Percentiles rank a stretch among this genome's conserved stretches.
These are phyloP conservation scores for Striga asiatica DNA, from an alignment of 257 asterid genomes.

Conservation along the genomic window DNA sequence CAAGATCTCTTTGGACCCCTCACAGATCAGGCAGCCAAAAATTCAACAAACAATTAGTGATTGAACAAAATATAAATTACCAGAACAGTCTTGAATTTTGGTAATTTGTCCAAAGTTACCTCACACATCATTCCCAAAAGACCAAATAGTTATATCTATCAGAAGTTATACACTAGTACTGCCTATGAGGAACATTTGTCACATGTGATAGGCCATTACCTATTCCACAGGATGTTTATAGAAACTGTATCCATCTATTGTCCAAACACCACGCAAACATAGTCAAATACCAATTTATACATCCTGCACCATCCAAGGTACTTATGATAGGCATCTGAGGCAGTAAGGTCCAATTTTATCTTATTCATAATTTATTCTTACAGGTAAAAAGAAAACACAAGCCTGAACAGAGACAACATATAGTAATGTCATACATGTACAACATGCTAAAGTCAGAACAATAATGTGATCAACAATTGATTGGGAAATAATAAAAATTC, in stretches of 20 bases:
- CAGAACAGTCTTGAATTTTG: background rate
- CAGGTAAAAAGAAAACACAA: background rate
- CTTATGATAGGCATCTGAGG: background rate
- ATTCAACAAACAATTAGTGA: background rate
- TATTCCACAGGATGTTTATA: background rate
- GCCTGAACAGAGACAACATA: background rate
- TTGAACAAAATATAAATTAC: background rate
- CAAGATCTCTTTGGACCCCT: background rate
- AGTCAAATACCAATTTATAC: background rate
- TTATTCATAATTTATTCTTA: too few species aligned
- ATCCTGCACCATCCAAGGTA: background rate
- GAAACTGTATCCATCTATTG: background rate
- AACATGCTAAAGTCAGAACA: background rate
- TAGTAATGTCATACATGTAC: background rate
- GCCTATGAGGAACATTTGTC: background rate
- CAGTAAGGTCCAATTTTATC: background rate
- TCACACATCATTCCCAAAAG: background rate
- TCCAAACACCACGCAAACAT: background rate
- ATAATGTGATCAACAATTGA: background rate
- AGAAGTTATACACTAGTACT: background rate
- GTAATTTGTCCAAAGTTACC: background rate
- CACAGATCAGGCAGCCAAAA: background rate
- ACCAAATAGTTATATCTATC: background rate
- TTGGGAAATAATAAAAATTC: background rate
- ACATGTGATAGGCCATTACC: background rate